Percentiles rank a stretch among this genome's conserved stretches.
phyloP scores from a whole-genome alignment of 257 asterid genomes.

The Solanum tarapatanum region DNA sequence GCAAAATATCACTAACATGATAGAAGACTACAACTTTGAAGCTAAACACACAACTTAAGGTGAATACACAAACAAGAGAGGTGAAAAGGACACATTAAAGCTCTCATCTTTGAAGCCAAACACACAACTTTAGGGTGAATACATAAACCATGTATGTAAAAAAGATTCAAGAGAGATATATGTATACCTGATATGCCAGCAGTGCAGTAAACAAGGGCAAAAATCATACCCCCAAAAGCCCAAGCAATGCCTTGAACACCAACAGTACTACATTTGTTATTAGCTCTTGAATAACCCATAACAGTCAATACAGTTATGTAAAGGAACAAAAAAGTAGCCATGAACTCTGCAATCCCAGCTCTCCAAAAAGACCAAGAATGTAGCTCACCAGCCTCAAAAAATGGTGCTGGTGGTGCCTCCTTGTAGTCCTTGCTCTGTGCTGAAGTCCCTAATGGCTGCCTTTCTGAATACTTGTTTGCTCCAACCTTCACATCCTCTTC shows the following conservation, averaged over 20 bases:
- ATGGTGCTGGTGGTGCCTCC: conserved; percentile 66
- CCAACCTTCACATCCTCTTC: conserved; percentile 75
- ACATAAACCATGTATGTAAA: neutral
- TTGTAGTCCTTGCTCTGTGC: conserved; percentile 78
- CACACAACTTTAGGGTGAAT: neutral
- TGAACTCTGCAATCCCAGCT: conserved; percentile 72
- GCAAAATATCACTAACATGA: neutral
- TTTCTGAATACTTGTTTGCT: conserved; percentile 51
- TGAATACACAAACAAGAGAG: neutral
- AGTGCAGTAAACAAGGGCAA: conserved; percentile 78
- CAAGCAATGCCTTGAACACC: conserved; percentile 82
- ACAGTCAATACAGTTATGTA: conserved; percentile 64
- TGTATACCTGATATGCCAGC: conserved; percentile 61
- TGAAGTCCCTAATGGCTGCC: conserved; percentile 73
- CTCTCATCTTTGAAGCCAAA: neutral
- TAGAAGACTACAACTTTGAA: neutral
- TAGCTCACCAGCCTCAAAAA: conserved; percentile 67
- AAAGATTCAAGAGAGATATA: neutral
- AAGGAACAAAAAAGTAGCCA: conserved; percentile 68
- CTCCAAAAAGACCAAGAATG: conserved; percentile 78
- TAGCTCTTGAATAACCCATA: conserved; percentile 47
- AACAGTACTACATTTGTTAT: conserved; percentile 45
- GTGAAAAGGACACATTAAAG: neutral
- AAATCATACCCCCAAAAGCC: conserved; percentile 89
- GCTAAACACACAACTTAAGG: neutral